phyloP scores from a whole-genome alignment of 148 eudicot species.

The Camellia sinensis region DNA sequence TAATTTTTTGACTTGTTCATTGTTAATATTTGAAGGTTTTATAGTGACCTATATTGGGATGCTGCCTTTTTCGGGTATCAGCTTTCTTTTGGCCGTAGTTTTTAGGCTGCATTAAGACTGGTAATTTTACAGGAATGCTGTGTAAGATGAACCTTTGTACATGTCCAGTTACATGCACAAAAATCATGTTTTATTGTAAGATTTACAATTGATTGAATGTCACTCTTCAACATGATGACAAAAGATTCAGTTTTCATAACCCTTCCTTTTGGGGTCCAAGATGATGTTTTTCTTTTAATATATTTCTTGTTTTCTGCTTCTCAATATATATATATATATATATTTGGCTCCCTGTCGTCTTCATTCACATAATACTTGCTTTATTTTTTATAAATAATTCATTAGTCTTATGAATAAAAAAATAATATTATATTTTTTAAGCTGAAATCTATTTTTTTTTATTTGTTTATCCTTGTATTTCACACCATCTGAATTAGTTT shows the following conservation, averaged over 20 bases:
- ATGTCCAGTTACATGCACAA: not conserved
- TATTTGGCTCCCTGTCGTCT: too few species aligned
- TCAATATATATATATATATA: too few species aligned
- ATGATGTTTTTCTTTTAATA: not conserved
- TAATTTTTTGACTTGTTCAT: not conserved
- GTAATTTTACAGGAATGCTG: not conserved
- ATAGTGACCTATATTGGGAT: not conserved
- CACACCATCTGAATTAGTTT: too few species aligned
- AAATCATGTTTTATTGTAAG: not conserved
- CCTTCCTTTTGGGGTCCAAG: not conserved
- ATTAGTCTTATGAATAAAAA: too few species aligned
- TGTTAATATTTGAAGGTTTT: not conserved
- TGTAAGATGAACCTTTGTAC: conserved; percentile 7
- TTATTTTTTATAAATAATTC: too few species aligned
- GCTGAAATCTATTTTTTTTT: too few species aligned
- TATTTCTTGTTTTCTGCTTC: too few species aligned
- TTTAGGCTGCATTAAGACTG: not conserved
- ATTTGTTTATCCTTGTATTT: too few species aligned
- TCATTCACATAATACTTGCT: too few species aligned
- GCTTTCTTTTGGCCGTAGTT: not conserved
- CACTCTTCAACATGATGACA: not conserved
- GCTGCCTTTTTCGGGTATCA: not conserved
- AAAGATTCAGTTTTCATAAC: not conserved
- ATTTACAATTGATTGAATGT: not conserved
- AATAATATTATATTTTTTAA: too few species aligned